Base-by-base conservation (phyloP, 225 moss, liverwort and hornwort genomes). In the Anthoceros angustus region DNA sequence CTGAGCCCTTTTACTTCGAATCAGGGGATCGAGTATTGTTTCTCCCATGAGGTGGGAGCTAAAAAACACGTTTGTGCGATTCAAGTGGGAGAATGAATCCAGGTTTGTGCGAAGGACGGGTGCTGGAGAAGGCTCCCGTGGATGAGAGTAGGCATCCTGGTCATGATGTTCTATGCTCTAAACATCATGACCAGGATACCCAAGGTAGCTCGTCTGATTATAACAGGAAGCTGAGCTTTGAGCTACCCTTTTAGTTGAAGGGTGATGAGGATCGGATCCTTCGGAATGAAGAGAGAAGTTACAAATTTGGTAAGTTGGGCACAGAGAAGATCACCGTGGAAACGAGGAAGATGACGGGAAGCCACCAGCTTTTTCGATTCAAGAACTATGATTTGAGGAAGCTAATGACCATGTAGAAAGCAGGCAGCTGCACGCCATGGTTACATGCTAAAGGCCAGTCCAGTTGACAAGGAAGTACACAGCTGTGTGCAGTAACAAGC, bases 241-340 rank as follows among this genome's bases (percentile, higher is more conserved):
- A 23, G 55, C 64, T 21, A 43, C 41, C 12, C 9, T 61, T 3
- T 66, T 32, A 26, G 18, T 9, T 25, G 10, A n/a, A 62, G 24
- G 41, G 9, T 26, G 63, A 7, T 9, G 40, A 5, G 60, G 40
- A 39, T 9, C 3, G 11, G 12, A 72, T 78, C 10, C 71, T 74
- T 14, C 71, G 74, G 7, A 68, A 78, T 50, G 42, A 38, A 40
- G 64, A 48, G 24, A 77, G 77, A 42, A 73, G 70, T 0, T 78
- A 71, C 69, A 74, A 71, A 23, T 71, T 74, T 39, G 77, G 77
- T 8, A 65, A 74, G 66, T 78, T 74, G 0, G 77, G 74, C 24
- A 74, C 77, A 63, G 77, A 71, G 5, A 78, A 78, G 21, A 78
- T 71, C 24, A 78, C 77, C 11, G 74, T 78, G 15, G 71, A 74